These are phyloP conservation scores for Termitomyces sp. DNA, from an alignment of 1,284 basidiomycete species.

Conservation along the genomic window DNA sequence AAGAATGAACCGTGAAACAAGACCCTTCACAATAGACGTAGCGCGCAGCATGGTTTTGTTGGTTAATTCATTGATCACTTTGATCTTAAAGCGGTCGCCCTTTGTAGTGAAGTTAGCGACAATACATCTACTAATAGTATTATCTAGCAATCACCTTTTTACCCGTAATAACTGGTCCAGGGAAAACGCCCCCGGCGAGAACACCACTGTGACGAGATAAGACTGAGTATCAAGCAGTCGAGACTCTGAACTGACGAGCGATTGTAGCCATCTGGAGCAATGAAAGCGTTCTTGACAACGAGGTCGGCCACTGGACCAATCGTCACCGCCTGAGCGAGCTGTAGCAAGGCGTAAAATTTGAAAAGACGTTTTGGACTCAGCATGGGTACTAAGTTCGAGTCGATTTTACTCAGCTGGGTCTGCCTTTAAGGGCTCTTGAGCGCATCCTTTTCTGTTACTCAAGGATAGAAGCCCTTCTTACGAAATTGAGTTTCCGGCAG, in stretches of 20 bases:
- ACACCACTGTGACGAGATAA: not conserved
- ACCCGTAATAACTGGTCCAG: constrained; percentile 9
- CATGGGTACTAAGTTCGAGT: not conserved
- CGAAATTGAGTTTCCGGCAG: not conserved
- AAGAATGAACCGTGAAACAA: not conserved
- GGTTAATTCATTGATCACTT: constrained; percentile 25
- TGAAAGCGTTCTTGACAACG: constrained; percentile 2
- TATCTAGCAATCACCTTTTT: constrained; percentile 3
- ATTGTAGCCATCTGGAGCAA: constrained; percentile 7
- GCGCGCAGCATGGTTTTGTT: constrained; percentile 23
- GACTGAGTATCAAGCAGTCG: not conserved
- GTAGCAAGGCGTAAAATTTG: not conserved
- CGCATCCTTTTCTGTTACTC: not conserved
- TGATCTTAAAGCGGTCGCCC: constrained; percentile 18
- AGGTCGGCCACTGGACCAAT: constrained; percentile 10
- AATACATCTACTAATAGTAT: not conserved
- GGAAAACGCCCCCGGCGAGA: constrained; percentile 6
- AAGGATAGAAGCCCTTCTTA: not conserved
- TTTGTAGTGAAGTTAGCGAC: not conserved
- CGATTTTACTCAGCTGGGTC: not conserved
- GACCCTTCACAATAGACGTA: constrained; percentile 22
- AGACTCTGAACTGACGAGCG: constrained; percentile 11
- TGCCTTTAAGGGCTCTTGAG: not conserved
- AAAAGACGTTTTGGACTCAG: not conserved
- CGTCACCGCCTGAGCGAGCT: not conserved